Percentiles rank a stretch among this genome's conserved stretches.
Evolutionary conservation across 2,329 filamentous ascomycete genomes (phyloP).

Genomic region (Diaporthe sp.): DNA sequence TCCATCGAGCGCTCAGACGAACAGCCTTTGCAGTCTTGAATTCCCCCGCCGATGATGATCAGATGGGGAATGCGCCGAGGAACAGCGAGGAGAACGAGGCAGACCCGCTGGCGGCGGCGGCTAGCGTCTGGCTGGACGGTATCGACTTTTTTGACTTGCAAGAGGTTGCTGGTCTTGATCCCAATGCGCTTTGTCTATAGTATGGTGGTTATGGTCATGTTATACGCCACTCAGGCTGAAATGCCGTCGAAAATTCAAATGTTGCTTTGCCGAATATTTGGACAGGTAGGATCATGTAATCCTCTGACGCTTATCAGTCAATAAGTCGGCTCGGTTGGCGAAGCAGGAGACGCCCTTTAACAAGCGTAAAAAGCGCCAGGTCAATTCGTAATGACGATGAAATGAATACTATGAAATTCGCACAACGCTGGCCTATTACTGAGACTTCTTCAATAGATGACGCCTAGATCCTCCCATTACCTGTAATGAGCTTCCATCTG

Average conservation of each 20-base stretch:
- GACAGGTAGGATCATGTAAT: not conserved
- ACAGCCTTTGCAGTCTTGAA: not conserved
- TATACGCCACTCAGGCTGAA: not conserved
- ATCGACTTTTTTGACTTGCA: constrained; percentile 2
- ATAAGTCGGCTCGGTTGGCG: not conserved
- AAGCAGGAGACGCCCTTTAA: too few relatives aligned
- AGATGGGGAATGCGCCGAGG: not conserved
- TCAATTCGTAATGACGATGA: not conserved
- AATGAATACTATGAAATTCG: not conserved
- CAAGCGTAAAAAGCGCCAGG: not conserved
- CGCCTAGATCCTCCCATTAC: not conserved
- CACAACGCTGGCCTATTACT: not conserved
- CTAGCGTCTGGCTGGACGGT: not conserved
- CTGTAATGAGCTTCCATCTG: too few relatives aligned
- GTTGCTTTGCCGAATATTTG: not conserved
- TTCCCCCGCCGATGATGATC: not conserved
- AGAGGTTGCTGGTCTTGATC: not conserved
- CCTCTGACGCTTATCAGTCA: too few relatives aligned
- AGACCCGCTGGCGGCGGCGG: not conserved
- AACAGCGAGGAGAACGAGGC: not conserved
- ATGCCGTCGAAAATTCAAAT: not conserved
- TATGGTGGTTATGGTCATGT: not conserved
- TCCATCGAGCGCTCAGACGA: not conserved
- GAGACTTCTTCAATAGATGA: not conserved
- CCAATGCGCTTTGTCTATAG: not conserved